Base-by-base conservation (phyloP, 176 grass and related monocot genomes). In the Areca catechu region DNA sequence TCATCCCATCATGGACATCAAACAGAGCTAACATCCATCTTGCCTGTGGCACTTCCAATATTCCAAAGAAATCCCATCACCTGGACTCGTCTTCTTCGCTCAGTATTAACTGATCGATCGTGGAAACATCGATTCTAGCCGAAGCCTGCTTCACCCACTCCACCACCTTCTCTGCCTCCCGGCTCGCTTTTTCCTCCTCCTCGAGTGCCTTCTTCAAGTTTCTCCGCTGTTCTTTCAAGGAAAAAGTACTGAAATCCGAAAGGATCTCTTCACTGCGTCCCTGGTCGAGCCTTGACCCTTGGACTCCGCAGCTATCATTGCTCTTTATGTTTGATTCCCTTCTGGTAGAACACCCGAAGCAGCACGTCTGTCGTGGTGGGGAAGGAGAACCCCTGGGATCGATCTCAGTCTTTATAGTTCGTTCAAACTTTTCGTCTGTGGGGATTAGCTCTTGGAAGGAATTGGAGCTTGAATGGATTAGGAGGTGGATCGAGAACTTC, bases 91-190 rank as follows among this genome's bases (percentile, higher is more conserved):
- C 54, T 59, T 55, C 58, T 30, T 70, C 59, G 6, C 23, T 17
- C 15, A 63, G 20, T 51, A n/a, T n/a, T n/a, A 71, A 79, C 21
- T 20, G 22, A 59, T 79, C 68, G 1, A 72, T 48, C 23, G 56
- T 24, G 20, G 76, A 79, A 20, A 22, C 24, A 53, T 72, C 61
- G 15, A 79, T 71, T 19, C 76, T 79, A 0, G 68, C 76, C 1
- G 76, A 79, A 60, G 62, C 68, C 48, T 63, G 62, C 63, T 56
- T 66, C 12, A 72, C 76, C 76, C 68, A 79, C 53, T 72, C 15
- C 0, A 72, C 68, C 53, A 79, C 68, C 22, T 37, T 51, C 43
- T 79, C 76, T n/a, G 76, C 68, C 24, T 79, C 68, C 1, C 47
- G 19, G 24, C 59, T 64, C 7, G 37, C 67, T 16, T 50, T 63